Conservation (phyloP, 495 filamentous ascomycete species). For the Hypoxylon perforatum region DNA sequence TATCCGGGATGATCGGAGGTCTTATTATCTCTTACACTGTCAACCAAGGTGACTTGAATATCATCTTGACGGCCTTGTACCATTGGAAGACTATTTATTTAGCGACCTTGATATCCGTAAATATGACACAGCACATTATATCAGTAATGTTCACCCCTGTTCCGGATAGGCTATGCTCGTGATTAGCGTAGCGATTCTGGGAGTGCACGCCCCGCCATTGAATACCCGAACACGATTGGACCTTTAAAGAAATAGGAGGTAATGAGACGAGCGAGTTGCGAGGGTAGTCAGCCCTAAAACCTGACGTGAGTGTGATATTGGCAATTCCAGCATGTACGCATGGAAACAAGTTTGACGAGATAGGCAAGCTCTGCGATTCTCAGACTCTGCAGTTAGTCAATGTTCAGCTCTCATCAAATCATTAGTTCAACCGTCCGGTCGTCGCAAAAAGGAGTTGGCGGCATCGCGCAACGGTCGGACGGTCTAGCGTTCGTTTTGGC, state of each 20-base stretch:
- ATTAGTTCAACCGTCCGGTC: conserved; percentile 4
- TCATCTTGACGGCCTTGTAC: no score
- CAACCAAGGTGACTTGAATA: no score
- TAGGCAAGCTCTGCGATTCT: conserved; percentile 9
- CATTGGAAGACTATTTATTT: no score
- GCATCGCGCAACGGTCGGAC: conserved; percentile 2
- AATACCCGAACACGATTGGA: conserved; percentile 21
- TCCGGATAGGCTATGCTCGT: conserved; percentile 6
- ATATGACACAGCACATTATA: no score
- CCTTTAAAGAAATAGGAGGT: neutral
- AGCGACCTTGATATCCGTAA: no score
- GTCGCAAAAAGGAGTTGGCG: conserved; percentile 12
- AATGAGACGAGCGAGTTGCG: neutral
- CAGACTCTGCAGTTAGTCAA: conserved; percentile 4
- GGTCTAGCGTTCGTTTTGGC: neutral
- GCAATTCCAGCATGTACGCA: conserved; percentile 20
- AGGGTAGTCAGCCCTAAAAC: conserved; percentile 36
- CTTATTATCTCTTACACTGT: no score
- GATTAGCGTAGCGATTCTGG: no score
- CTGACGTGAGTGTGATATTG: conserved; percentile 34
- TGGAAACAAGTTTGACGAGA: conserved; percentile 8
- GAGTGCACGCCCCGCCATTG: neutral
- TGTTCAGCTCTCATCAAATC: conserved; percentile 6
- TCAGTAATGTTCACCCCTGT: no score
- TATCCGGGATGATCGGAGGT: no score